Conservation (phyloP, 306 rosid genomes). For the Rosa chinensis region DNA sequence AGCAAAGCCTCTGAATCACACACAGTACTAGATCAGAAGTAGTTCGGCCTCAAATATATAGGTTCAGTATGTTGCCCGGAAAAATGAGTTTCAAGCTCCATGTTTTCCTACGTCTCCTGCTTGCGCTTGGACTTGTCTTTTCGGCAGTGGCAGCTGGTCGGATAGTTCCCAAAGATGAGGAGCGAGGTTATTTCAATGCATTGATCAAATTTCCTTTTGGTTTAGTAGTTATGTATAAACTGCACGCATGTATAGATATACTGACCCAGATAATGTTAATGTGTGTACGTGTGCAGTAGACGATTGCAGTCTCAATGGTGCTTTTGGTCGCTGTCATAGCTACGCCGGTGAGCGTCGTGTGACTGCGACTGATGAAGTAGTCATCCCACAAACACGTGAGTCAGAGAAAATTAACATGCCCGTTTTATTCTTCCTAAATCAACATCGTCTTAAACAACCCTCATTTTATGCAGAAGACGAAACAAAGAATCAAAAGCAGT, state of each 20-base stretch:
- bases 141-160: not conserved
- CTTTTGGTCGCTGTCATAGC: constrained; percentile 7
- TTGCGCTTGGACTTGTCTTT: not conserved
- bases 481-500: no score
- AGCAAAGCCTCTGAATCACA: not conserved
- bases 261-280: not conserved
- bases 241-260: not conserved
- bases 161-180: not conserved
- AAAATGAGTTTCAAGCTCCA: not conserved
- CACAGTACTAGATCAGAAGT: not conserved
- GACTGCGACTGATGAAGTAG: not conserved
- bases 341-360: no score
- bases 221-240: not conserved
- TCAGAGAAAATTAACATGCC: not conserved
- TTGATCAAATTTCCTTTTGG: not conserved
- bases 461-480: not conserved
- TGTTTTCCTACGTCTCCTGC: not conserved
- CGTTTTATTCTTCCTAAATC: not conserved
- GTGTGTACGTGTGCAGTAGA: not conserved
- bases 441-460: not conserved
- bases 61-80: not conserved
- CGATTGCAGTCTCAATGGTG: not conserved
- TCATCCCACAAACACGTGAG: not conserved
- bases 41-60: not conserved
- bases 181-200: not conserved